Evolutionary conservation across 2,329 filamentous ascomycete species (phyloP).

Genomic region (Alternaria longipes): DNA sequence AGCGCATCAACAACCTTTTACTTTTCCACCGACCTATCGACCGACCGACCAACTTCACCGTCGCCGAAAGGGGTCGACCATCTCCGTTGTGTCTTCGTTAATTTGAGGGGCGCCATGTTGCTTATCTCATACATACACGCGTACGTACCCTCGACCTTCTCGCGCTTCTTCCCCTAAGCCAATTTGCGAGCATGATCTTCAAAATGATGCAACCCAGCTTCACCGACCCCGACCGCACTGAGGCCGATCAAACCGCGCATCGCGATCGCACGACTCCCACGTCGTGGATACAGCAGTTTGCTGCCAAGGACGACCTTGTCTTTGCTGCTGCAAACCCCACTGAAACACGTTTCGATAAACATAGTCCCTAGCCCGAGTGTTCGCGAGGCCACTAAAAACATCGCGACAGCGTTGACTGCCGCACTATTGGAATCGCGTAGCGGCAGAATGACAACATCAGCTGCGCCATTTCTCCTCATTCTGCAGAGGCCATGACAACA

Average conservation of each 20-base stretch:
- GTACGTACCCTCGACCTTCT: neutral
- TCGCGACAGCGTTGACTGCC: neutral
- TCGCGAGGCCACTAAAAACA: neutral
- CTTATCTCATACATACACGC: neutral
- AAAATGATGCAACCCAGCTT: conserved; percentile 3
- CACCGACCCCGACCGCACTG: conserved; percentile 12
- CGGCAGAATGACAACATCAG: neutral
- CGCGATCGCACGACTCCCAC: neutral
- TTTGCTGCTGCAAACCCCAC: neutral
- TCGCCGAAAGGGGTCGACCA: neutral
- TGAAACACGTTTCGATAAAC: conserved; percentile 18
- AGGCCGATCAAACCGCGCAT: conserved; percentile 7
- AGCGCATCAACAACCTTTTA: conserved; percentile 1
- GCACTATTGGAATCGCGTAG: conserved; percentile 7
- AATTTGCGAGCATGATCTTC: conserved; percentile 4
- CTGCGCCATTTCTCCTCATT: conserved; percentile 1
- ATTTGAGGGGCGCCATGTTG: neutral
- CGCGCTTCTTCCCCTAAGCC: neutral
- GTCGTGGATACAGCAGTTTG: neutral
- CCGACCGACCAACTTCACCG: neutral
- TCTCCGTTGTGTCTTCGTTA: neutral
- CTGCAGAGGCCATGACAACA: neutral
- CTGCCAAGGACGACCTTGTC: conserved; percentile 4
- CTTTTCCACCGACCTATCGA: neutral
- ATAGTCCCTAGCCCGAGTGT: conserved; percentile 3